phyloP scores from a whole-genome alignment of 2,329 filamentous ascomycete species.

The Torrubiella hemipterigena region DNA sequence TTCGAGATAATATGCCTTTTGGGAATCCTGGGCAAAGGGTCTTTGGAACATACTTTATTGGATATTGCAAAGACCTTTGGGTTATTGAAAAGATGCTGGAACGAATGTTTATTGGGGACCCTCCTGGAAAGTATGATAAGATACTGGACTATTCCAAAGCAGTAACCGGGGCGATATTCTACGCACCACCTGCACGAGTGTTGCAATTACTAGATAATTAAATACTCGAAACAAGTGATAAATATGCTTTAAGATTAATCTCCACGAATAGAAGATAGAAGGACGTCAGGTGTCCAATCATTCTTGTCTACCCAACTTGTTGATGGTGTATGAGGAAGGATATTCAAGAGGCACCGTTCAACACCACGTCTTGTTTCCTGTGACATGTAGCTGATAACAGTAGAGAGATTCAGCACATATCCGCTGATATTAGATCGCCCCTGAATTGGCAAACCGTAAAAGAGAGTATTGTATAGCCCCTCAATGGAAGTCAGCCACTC shows the following conservation, averaged over 20 bases:
- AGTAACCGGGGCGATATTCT: constrained; percentile 40
- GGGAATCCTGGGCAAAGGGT: constrained; percentile 36
- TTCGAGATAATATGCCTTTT: constrained; percentile 51
- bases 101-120: constrained; percentile 43
- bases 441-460: background rate
- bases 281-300: constrained; percentile 1
- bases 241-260: background rate
- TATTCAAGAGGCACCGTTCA: constrained; percentile 1
- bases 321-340: constrained; percentile 1
- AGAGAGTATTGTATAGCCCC: constrained; percentile 1
- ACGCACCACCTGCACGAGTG: too few species aligned
- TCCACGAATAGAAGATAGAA: constrained; percentile 3
- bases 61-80: constrained; percentile 39
- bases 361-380: constrained; percentile 1
- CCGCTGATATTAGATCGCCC: background rate
- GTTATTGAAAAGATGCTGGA: constrained; percentile 46
- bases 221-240: too few species aligned
- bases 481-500: background rate
- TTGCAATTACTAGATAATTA: too few species aligned
- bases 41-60: constrained; percentile 48
- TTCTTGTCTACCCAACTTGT: background rate
- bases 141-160: constrained; percentile 42
- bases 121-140: constrained; percentile 40
- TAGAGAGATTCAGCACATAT: constrained; percentile 1
- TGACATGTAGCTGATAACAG: constrained; percentile 1